Evolutionary conservation across 305 asterid genomes (phyloP).

Genomic region (Fraxinus floribunda): DNA sequence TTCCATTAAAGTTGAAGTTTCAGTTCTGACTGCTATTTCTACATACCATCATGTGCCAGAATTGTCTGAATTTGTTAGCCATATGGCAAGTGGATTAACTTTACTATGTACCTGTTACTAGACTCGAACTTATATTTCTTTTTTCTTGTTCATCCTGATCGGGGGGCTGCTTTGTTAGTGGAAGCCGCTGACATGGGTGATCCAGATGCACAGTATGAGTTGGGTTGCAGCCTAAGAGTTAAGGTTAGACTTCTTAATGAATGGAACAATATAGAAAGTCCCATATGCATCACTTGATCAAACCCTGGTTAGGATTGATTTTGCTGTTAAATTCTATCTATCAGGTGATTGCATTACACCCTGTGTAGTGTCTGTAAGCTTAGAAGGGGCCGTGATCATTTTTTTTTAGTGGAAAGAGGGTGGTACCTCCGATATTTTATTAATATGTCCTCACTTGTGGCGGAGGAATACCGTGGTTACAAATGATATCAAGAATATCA

Average conservation of each 20-base stretch:
- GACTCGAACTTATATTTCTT: slow-evolving; percentile 3
- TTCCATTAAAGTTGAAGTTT: not conserved
- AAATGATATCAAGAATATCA: too few species aligned
- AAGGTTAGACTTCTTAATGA: slow-evolving; percentile 50
- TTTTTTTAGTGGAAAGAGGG: too few species aligned
- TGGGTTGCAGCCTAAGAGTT: slow-evolving; percentile 79
- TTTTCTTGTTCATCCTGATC: slow-evolving; percentile 31
- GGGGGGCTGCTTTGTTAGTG: slow-evolving; percentile 90
- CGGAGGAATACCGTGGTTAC: too few species aligned
- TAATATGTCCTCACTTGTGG: too few species aligned
- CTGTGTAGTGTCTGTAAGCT: too few species aligned
- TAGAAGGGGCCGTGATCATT: too few species aligned
- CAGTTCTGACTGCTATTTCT: not conserved
- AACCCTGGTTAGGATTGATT: not conserved
- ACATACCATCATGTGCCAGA: not conserved
- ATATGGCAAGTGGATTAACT: not conserved
- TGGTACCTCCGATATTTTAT: too few species aligned
- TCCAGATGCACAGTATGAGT: slow-evolving; percentile 80
- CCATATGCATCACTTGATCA: not conserved
- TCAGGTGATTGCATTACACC: too few species aligned
- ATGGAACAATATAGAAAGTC: not conserved
- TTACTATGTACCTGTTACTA: not conserved
- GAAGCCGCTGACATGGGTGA: slow-evolving; percentile 98
- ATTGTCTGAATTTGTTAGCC: not conserved
- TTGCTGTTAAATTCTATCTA: too few species aligned